Evolutionary conservation across 2,329 filamentous ascomycete species (phyloP).

Genomic region (Fusarium praegraminearum): DNA sequence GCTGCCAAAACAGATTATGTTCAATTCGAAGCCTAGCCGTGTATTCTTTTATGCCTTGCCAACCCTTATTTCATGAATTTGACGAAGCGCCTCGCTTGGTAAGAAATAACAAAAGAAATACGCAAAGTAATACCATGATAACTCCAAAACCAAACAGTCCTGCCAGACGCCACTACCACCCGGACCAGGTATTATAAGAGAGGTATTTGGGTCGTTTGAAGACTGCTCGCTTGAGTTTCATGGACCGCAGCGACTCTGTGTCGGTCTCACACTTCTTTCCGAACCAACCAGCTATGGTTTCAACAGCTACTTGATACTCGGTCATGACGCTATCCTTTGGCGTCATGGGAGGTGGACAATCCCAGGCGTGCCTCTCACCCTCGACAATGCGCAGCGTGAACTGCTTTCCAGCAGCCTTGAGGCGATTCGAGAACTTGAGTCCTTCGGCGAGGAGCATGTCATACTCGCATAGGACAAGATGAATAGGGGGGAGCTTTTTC

Average conservation of each 20-base stretch:
- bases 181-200: slow-evolving; percentile 51
- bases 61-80: slow-evolving; percentile 19
- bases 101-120: slow-evolving; percentile 13
- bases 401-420: slow-evolving; percentile 55
- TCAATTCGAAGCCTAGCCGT: slow-evolving; percentile 1
- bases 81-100: slow-evolving; percentile 33
- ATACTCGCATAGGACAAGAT: slow-evolving; percentile 72
- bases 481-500: slow-evolving; percentile 63
- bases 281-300: slow-evolving; percentile 57
- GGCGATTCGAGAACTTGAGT: slow-evolving; percentile 69
- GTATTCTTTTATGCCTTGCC: slow-evolving; percentile 2
- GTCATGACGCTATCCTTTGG: slow-evolving; percentile 59
- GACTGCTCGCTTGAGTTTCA: slow-evolving; percentile 50
- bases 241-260: slow-evolving; percentile 52
- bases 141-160: neutral
- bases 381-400: slow-evolving; percentile 59
- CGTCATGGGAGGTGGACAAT: slow-evolving; percentile 59
- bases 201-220: slow-evolving; percentile 51
- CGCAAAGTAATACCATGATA: neutral
- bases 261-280: slow-evolving; percentile 55
- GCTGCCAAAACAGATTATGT: slow-evolving; percentile 5
- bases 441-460: slow-evolving; percentile 74
- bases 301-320: slow-evolving; percentile 61
- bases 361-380: slow-evolving; percentile 62
- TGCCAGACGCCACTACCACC: slow-evolving; percentile 41